Evolutionary conservation across 2,329 filamentous ascomycete genomes (phyloP).

Genomic region (Xylariales sp.): DNA sequence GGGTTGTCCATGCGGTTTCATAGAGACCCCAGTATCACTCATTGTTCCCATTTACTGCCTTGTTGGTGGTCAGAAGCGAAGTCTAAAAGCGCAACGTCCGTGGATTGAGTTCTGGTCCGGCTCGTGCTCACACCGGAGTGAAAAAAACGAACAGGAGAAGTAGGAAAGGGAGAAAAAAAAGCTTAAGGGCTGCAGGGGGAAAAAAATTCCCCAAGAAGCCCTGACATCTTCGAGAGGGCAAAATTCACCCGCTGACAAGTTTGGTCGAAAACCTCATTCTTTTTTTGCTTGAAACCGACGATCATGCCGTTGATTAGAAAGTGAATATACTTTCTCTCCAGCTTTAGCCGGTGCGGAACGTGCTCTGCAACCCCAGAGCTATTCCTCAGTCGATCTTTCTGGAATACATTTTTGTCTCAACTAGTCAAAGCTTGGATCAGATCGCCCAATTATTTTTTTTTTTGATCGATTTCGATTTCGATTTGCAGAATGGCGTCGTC

Average conservation of each 20-base stretch:
- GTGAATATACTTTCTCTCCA: slow-evolving; percentile 24
- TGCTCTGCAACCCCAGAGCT: slow-evolving; percentile 1
- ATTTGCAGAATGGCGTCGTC: slow-evolving; percentile 27
- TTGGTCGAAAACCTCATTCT: neutral
- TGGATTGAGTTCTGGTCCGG: neutral
- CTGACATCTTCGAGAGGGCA: too few species aligned
- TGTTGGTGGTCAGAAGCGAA: neutral
- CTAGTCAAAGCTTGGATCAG: slow-evolving; percentile 3
- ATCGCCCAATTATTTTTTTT: slow-evolving; percentile 9
- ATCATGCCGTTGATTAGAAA: slow-evolving; percentile 29
- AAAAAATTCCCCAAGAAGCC: too few species aligned
- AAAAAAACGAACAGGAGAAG: too few species aligned
- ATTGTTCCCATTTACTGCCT: neutral
- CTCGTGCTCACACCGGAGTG: neutral
- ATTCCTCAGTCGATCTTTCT: neutral
- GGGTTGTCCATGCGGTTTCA: slow-evolving; percentile 6
- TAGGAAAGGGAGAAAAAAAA: too few species aligned
- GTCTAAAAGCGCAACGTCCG: neutral
- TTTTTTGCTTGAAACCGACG: slow-evolving; percentile 10
- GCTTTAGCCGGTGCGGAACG: slow-evolving; percentile 23
- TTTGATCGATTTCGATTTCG: too few species aligned
- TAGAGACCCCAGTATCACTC: slow-evolving; percentile 1
- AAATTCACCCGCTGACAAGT: neutral
- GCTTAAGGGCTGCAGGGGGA: too few species aligned
- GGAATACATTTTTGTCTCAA: slow-evolving; percentile 3